phyloP scores from a whole-genome alignment of 2,329 filamentous ascomycete genomes.

The Botrytis fragariae region DNA sequence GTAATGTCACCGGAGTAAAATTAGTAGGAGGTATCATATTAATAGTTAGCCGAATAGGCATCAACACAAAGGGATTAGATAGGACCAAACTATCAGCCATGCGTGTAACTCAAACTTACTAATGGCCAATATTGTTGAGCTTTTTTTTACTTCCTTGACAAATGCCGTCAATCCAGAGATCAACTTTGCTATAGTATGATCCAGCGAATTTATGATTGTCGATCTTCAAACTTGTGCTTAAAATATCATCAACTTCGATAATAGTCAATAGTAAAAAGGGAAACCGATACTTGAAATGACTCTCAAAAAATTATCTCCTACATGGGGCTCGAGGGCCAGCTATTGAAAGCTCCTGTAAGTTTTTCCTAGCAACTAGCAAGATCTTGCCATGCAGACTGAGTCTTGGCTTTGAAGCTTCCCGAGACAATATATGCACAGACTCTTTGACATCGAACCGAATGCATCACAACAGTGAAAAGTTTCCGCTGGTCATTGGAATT shows the following conservation, averaged over 20 bases:
- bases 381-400: not conserved
- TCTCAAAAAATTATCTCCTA: not conserved
- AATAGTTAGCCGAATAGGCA: not conserved
- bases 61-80: not conserved
- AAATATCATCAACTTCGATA: not conserved
- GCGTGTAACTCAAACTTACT: not conserved
- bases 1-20: not conserved
- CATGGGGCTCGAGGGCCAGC: too few relatives aligned
- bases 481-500: not conserved
- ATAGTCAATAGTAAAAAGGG: not conserved
- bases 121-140: not conserved
- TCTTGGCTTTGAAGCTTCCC: not conserved
- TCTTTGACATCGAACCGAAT: not conserved
- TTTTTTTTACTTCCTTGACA: not conserved
- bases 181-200: not conserved
- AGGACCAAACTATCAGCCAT: not conserved
- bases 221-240: not conserved
- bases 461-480: not conserved
- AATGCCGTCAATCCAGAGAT: not conserved
- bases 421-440: not conserved
- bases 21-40: too few relatives aligned
- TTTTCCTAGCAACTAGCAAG: not conserved
- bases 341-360: not conserved
- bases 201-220: not conserved
- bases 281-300: not conserved